Base-by-base conservation (phyloP, 163 green algal genomes). In the Volvox carteri region DNA sequence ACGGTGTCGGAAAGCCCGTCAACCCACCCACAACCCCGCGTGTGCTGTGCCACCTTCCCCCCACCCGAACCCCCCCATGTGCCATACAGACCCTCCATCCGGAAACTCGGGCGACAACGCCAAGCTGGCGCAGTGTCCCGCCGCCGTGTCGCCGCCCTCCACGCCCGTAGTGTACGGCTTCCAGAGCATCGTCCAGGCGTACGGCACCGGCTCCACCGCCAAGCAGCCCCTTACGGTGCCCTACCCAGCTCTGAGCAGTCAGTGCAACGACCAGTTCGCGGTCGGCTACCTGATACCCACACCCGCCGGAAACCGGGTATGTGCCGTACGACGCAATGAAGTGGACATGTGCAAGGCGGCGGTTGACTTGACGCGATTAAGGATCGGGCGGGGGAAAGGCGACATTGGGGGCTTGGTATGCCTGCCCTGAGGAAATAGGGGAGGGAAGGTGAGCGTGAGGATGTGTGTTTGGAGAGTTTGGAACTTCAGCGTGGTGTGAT, bases 211-310 rank as follows among this genome's bases (percentile, higher is more conserved):
- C 19, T 46, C 54, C 4, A 84, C 21, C 67, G 37, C 65, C n/a
- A 78, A 42, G 58, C 58, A 80, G 37, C 75, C 79, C 14, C 88
- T 95, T 12, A 88, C 74, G 1, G 46, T 95, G 52, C 91, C 93
- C 7, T 92, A 88, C 54, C 87, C 85, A 0, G 88, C 83, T 0
- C 74, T 93, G 23, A 94, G 88, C 30, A 73, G 84, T 4, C 44
- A 90, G 42, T 95, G 93, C 72, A 46, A 60, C 23, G 83, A 93
- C 73, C 28, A 88, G 62, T 78, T 70, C 11, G 46, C 76, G 18
- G 86, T 94, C 19, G 93, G 93, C 30, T 93, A 92, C 77, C 84
- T 95, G 65, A 19, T 89, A n/a, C n/a, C 41, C 2, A 48, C 67
- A 30, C 84, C 84, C 37, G 52, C 62, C 1, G 80, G 80, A 4